These are phyloP conservation scores for Dendrobium nobile DNA, from an alignment of 106 monocot genomes.

Conservation along the genomic window DNA sequence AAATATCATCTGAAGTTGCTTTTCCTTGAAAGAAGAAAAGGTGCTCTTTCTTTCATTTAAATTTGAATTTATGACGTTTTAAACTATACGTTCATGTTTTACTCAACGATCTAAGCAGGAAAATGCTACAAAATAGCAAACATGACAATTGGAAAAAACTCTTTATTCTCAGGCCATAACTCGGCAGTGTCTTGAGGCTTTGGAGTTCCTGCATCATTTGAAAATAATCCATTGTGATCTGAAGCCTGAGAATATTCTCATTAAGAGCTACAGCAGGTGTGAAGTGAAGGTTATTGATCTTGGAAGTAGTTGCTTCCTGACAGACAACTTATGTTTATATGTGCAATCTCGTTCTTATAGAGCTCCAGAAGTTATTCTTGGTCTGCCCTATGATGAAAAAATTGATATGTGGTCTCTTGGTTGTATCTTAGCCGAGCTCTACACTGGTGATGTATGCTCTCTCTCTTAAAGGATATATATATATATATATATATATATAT, in stretches of 20 bases:
- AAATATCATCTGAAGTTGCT: background rate
- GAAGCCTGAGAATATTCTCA: constrained; percentile 92
- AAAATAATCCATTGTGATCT: constrained; percentile 88
- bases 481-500: too few species aligned
- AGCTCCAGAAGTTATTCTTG: constrained; percentile 93
- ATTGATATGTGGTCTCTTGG: constrained; percentile 98
- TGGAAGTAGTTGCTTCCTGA: constrained; percentile 93
- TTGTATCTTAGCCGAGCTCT: constrained; percentile 91
- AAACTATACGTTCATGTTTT: background rate
- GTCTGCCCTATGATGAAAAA: constrained; percentile 73
- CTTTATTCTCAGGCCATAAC: constrained; percentile 54
- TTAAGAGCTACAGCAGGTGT: constrained; percentile 92
- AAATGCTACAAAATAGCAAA: background rate
- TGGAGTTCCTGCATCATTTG: constrained; percentile 73
- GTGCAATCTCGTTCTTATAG: constrained; percentile 95
- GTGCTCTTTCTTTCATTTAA: background rate
- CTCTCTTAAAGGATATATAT: background rate
- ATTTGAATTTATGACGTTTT: background rate
- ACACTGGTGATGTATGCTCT: constrained; percentile 75
- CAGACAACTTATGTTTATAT: constrained; percentile 70
- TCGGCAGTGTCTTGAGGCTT: constrained; percentile 79
- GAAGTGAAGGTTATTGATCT: constrained; percentile 95
- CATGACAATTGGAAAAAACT: background rate
- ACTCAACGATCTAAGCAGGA: background rate
- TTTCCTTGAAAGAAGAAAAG: background rate